Conservation (phyloP, 805 yeast species). For the Vanderwaltozyma polyspora region DNA sequence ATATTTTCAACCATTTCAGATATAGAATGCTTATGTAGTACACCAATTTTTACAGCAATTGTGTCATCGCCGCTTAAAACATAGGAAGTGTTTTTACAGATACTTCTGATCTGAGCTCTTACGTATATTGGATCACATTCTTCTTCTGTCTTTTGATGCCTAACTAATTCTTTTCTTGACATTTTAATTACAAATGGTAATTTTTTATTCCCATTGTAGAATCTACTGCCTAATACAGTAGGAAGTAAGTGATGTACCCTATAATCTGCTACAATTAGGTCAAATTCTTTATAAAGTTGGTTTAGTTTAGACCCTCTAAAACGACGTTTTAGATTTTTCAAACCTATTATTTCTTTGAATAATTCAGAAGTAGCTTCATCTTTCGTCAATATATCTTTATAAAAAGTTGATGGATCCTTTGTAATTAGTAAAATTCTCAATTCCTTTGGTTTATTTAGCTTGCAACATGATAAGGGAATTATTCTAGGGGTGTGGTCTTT, state of each 20-base stretch:
- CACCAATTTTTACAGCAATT: slow-evolving; percentile 50
- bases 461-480: slow-evolving; percentile 41
- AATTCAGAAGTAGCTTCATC: slow-evolving; percentile 48
- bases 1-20: slow-evolving; percentile 21
- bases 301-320: slow-evolving; percentile 35
- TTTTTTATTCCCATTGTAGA: slow-evolving; percentile 53
- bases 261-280: slow-evolving; percentile 57
- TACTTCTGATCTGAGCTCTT: slow-evolving; percentile 50
- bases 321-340: slow-evolving; percentile 43
- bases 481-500: slow-evolving; percentile 47
- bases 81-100: slow-evolving; percentile 50
- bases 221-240: slow-evolving; percentile 43
- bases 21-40: slow-evolving; percentile 13
- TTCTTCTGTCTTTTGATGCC: slow-evolving; percentile 39
- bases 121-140: slow-evolving; percentile 58
- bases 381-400: slow-evolving; percentile 37
- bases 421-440: slow-evolving; percentile 51
- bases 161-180: slow-evolving; percentile 27
- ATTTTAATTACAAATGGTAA: slow-evolving; percentile 60
- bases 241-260: slow-evolving; percentile 55
- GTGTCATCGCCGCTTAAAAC: slow-evolving; percentile 55
- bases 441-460: slow-evolving; percentile 38
- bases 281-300: slow-evolving; percentile 48
- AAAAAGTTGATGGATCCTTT: slow-evolving; percentile 58
- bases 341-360: slow-evolving; percentile 50